These are phyloP conservation scores for Tritrichomonas foetus DNA, from an alignment of 208 protist genomes.

Conservation along the genomic window DNA sequence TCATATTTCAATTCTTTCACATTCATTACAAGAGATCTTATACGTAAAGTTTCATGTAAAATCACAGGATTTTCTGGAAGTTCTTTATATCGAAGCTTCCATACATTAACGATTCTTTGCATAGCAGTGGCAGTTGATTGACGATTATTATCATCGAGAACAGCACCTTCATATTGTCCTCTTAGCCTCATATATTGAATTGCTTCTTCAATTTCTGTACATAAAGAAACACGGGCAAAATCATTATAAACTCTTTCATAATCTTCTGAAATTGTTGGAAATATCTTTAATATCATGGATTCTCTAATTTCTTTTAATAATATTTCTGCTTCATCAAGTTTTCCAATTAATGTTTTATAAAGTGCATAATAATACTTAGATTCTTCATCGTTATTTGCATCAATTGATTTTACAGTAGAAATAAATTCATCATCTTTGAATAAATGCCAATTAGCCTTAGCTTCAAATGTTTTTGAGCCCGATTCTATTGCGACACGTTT, in stretches of 20 bases:
- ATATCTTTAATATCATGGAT: neutral
- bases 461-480: neutral
- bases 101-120: neutral
- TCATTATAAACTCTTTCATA: neutral
- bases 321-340: neutral
- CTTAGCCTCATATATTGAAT: neutral
- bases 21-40: neutral
- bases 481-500: neutral
- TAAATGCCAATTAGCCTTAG: neutral
- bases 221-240: neutral
- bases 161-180: too few species aligned
- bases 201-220: neutral
- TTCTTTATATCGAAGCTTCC: neutral
- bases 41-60: neutral
- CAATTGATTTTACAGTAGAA: neutral
- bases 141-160: too few species aligned
- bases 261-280: conserved; percentile 38
- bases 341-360: neutral
- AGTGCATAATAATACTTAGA: neutral
- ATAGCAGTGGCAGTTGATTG: too few species aligned
- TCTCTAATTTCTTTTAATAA: neutral
- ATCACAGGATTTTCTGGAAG: neutral
- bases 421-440: neutral
- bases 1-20: neutral
- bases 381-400: neutral